phyloP scores from a whole-genome alignment of 2,329 filamentous ascomycete species.

The Diatrype stigma region DNA sequence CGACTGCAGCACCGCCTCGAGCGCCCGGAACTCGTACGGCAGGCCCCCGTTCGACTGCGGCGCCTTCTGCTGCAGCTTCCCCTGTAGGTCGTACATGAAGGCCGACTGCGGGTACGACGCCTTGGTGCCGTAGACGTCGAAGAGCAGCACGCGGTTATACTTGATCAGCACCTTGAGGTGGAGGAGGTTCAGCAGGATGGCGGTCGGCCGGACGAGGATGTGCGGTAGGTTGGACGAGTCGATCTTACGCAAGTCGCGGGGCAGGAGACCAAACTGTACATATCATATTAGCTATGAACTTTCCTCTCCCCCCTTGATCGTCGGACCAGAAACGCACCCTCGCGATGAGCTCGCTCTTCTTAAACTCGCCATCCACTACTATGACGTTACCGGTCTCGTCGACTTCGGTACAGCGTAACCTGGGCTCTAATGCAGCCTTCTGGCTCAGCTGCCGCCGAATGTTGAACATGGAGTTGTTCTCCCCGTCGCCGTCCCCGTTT shows the following conservation, averaged over 20 bases:
- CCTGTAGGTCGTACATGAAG: slow-evolving; percentile 97
- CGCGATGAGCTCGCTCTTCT: slow-evolving; percentile 94
- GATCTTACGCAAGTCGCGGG: slow-evolving; percentile 94
- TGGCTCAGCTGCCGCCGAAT: slow-evolving; percentile 65
- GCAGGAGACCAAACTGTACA: slow-evolving; percentile 77
- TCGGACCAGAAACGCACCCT: slow-evolving; percentile 58
- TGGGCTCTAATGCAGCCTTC: slow-evolving; percentile 78
- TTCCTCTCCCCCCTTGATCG: not conserved
- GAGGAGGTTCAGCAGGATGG: slow-evolving; percentile 93
- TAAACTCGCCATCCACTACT: slow-evolving; percentile 90
- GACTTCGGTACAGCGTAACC: slow-evolving; percentile 89
- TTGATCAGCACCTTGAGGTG: slow-evolving; percentile 95
- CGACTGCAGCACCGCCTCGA: slow-evolving; percentile 91
- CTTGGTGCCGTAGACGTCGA: slow-evolving; percentile 92
- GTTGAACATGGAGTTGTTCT: slow-evolving; percentile 60
- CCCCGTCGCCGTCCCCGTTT: slow-evolving; percentile 53
- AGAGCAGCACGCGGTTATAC: slow-evolving; percentile 87
- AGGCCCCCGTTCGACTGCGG: slow-evolving; percentile 58
- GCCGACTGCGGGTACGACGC: slow-evolving; percentile 93
- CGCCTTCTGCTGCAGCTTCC: slow-evolving; percentile 81
- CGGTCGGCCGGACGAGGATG: slow-evolving; percentile 87
- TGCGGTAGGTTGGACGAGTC: slow-evolving; percentile 94
- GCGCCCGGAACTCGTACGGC: slow-evolving; percentile 91
- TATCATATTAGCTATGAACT: slow-evolving; percentile 5
- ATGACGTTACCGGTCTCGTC: slow-evolving; percentile 90